Conservation (phyloP, 1,139 yeast genomes). For the Kurtzmaniella quercitrusa region DNA sequence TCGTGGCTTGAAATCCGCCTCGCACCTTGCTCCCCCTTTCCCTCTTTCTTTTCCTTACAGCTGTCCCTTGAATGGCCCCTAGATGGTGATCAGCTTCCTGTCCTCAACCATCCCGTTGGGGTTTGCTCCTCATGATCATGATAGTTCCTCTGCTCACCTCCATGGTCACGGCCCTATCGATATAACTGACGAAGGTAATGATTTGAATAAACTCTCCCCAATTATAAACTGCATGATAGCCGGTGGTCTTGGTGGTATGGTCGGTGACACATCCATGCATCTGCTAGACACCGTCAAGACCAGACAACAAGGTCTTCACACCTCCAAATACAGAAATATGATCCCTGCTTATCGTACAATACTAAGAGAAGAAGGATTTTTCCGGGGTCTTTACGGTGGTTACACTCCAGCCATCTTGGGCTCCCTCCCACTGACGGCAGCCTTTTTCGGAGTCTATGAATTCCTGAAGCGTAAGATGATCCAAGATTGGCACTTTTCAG, state of each 20-base stretch:
- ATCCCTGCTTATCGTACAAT: slow-evolving; percentile 70
- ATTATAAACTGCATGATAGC: slow-evolving; percentile 70
- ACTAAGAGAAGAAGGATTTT: slow-evolving; percentile 74
- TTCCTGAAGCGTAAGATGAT: slow-evolving; percentile 68
- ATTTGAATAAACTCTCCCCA: slow-evolving; percentile 25
- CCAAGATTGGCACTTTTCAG: slow-evolving; percentile 62
- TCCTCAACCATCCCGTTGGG: slow-evolving; percentile 2
- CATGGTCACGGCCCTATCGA: background rate
- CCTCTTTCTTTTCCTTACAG: too few relatives aligned
- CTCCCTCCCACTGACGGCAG: slow-evolving; percentile 87
- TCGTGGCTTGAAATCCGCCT: background rate
- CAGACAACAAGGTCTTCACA: slow-evolving; percentile 89
- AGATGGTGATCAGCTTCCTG: background rate
- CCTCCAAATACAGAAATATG: slow-evolving; percentile 62
- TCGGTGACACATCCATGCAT: slow-evolving; percentile 93
- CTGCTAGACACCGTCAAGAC: slow-evolving; percentile 95
- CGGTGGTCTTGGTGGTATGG: slow-evolving; percentile 92
- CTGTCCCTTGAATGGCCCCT: background rate
- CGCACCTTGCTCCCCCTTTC: too few relatives aligned
- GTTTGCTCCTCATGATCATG: background rate
- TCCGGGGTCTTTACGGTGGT: slow-evolving; percentile 86
- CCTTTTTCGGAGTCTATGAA: slow-evolving; percentile 90
- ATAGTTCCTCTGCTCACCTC: slow-evolving; percentile 5
- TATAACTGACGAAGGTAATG: slow-evolving; percentile 3
- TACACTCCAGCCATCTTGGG: slow-evolving; percentile 90